A percentile compares a stretch with the other conserved stretches of the same genome.
These are phyloP conservation scores for Parastagonospora avenae DNA, from an alignment of 2,329 filamentous ascomycete species.

Conservation along the genomic window DNA sequence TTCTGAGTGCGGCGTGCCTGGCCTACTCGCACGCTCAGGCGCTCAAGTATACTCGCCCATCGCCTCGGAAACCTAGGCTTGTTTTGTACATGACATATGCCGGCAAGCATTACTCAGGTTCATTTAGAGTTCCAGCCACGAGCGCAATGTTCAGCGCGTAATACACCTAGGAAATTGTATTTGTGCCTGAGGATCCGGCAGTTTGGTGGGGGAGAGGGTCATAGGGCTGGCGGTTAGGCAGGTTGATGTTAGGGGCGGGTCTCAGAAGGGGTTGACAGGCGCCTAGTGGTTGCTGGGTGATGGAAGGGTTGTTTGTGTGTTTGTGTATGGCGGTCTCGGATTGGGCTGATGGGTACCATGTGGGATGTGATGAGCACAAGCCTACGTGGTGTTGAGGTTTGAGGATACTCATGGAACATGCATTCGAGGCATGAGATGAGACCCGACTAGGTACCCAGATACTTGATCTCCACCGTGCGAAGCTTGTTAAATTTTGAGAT, in stretches of 20 bases:
- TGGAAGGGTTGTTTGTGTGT: conserved; percentile 23
- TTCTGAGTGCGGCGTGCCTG: conserved; percentile 9
- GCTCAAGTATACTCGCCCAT: conserved; percentile 3
- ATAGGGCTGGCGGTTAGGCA: conserved; percentile 40
- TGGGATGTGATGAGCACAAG: conserved; percentile 1
- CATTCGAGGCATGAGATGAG: not conserved
- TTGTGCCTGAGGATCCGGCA: conserved; percentile 28
- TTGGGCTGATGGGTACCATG: conserved; percentile 12
- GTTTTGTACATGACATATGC: not conserved
- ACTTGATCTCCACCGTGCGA: not conserved
- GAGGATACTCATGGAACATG: not conserved
- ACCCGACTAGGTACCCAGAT: not conserved
- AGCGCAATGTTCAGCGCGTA: conserved; percentile 25
- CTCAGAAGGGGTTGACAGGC: conserved; percentile 32
- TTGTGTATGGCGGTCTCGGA: conserved; percentile 15
- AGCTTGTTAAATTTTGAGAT: not conserved
- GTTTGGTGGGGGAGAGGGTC: conserved; percentile 10
- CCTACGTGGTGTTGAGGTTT: not conserved
- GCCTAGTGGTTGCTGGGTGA: conserved; percentile 22
- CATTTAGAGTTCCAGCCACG: conserved; percentile 35
- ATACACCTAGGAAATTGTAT: conserved; percentile 8
- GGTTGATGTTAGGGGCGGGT: conserved; percentile 19
- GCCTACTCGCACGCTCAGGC: conserved; percentile 17
- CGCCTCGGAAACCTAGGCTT: not conserved
- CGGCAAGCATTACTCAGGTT: conserved; percentile 18